Percentiles rank a stretch among this genome's conserved stretches.
phyloP scores from a whole-genome alignment of 805 yeast genomes.

The Candida taoyuanica region DNA sequence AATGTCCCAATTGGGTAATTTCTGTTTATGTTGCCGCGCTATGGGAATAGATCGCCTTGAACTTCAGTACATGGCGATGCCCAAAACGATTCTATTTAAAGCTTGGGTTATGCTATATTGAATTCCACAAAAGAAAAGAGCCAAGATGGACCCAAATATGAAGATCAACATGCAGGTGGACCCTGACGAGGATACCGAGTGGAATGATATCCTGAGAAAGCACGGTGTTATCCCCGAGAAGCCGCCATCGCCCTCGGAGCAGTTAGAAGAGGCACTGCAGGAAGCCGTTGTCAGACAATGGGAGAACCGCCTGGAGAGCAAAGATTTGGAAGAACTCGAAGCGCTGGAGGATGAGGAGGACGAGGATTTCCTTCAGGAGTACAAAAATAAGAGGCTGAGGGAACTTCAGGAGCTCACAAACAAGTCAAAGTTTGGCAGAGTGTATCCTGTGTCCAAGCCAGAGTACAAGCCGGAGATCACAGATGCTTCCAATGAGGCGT shows the following conservation, averaged over 20 bases:
- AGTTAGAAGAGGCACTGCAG: slow-evolving; percentile 81
- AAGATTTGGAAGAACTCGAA: slow-evolving; percentile 76
- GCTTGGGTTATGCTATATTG: too few relatives aligned
- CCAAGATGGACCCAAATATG: slow-evolving; percentile 35
- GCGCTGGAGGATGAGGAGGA: slow-evolving; percentile 90
- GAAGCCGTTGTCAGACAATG: slow-evolving; percentile 78
- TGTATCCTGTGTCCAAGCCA: slow-evolving; percentile 75
- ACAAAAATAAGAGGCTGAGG: slow-evolving; percentile 71
- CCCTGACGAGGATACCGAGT: slow-evolving; percentile 95
- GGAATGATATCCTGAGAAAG: slow-evolving; percentile 92
- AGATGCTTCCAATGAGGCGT: slow-evolving; percentile 60
- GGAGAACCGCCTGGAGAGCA: slow-evolving; percentile 74
- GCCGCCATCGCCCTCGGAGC: slow-evolving; percentile 83
- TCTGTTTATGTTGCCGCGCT: too few relatives aligned
- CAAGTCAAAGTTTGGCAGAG: slow-evolving; percentile 63
- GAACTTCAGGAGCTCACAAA: slow-evolving; percentile 61
- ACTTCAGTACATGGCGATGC: too few relatives aligned
- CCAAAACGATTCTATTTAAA: too few relatives aligned
- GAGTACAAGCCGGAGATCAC: slow-evolving; percentile 87
- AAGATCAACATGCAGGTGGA: slow-evolving; percentile 83
- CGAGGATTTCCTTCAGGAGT: slow-evolving; percentile 78
- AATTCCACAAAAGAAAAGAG: too few relatives aligned
- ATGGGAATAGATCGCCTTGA: too few relatives aligned
- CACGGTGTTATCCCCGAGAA: slow-evolving; percentile 92
- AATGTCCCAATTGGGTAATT: neutral